These are phyloP conservation scores for Chlamydomonas incerta DNA, from an alignment of 139 green algal species.

Conservation along the genomic window DNA sequence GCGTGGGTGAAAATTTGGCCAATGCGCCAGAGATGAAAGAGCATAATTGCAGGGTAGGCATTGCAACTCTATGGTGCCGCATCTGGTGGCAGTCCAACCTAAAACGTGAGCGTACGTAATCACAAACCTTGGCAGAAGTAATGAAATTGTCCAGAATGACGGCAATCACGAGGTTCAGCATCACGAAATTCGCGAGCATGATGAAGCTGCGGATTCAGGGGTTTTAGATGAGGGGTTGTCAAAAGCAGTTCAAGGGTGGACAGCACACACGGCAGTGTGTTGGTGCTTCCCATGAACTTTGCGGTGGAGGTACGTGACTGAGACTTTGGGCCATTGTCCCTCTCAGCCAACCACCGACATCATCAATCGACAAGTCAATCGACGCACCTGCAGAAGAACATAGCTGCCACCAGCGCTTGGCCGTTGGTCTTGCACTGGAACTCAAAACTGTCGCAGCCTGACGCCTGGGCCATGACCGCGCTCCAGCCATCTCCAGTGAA, in stretches of 20 bases:
- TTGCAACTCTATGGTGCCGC: too few species aligned
- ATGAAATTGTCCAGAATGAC: slow-evolving; percentile 75
- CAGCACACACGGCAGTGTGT: too few species aligned
- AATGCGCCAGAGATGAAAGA: neutral
- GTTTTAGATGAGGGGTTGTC: too few species aligned
- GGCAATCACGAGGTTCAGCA: slow-evolving; percentile 79
- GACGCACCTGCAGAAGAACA: slow-evolving; percentile 43
- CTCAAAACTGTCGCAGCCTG: neutral
- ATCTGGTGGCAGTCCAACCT: neutral
- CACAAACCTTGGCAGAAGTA: slow-evolving; percentile 6
- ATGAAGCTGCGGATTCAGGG: slow-evolving; percentile 3
- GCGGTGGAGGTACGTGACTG: too few species aligned
- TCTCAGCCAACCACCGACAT: neutral
- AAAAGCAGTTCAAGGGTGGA: too few species aligned
- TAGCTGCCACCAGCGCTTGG: slow-evolving; percentile 27
- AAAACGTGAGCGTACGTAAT: too few species aligned
- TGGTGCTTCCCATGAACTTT: too few species aligned
- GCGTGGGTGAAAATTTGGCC: too few species aligned
- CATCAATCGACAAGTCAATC: neutral
- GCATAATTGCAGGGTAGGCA: too few species aligned
- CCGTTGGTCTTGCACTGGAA: slow-evolving; percentile 30
- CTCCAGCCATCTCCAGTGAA: slow-evolving; percentile 44
- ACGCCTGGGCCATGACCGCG: slow-evolving; percentile 14
- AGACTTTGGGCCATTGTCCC: neutral
- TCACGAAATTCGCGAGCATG: slow-evolving; percentile 57